Conservation (phyloP, 2,329 filamentous ascomycete genomes). For the Elsinoe ampelina region DNA sequence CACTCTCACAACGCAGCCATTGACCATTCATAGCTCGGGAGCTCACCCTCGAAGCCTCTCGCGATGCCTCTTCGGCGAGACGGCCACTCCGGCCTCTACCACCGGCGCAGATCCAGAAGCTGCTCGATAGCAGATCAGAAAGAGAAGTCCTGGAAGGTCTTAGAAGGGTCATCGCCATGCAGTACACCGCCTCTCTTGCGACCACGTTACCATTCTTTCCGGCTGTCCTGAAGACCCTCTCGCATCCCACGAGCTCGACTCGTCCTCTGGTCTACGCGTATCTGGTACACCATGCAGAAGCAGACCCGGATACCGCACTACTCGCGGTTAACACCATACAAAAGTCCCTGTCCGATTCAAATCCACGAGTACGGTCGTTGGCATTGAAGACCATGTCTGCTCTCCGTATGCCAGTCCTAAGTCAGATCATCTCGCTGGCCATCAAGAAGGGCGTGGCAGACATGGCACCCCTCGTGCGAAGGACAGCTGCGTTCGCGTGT, state of each 20-base stretch:
- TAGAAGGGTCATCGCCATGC: conserved; percentile 84
- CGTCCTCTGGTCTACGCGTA: conserved; percentile 99
- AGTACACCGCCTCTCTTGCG: conserved; percentile 83
- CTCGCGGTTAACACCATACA: conserved; percentile 98
- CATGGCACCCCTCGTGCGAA: conserved; percentile 89
- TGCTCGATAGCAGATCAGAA: conserved; percentile 88
- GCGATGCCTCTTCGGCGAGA: conserved; percentile 59
- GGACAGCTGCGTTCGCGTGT: conserved; percentile 84
- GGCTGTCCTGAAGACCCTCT: conserved; percentile 96
- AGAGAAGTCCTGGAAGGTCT: conserved; percentile 87
- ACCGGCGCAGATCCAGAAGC: conserved; percentile 80
- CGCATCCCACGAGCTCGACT: conserved; percentile 85
- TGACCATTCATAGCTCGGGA: conserved; percentile 60
- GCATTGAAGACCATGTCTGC: conserved; percentile 95
- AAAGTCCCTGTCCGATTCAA: conserved; percentile 87
- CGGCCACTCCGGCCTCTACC: conserved; percentile 58
- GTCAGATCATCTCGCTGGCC: conserved; percentile 88
- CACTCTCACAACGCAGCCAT: conserved; percentile 6
- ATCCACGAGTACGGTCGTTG: conserved; percentile 81
- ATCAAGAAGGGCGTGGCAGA: conserved; percentile 91
- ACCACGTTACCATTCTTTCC: conserved; percentile 90
- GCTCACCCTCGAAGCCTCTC: conserved; percentile 92
- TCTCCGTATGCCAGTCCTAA: conserved; percentile 94
- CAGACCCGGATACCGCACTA: conserved; percentile 88
- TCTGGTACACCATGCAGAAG: conserved; percentile 89